A percentile compares a stretch with the other conserved stretches of the same genome.
These are phyloP conservation scores for Aspergillus glaucus DNA, from an alignment of 2,329 filamentous ascomycete genomes.

Conservation along the genomic window DNA sequence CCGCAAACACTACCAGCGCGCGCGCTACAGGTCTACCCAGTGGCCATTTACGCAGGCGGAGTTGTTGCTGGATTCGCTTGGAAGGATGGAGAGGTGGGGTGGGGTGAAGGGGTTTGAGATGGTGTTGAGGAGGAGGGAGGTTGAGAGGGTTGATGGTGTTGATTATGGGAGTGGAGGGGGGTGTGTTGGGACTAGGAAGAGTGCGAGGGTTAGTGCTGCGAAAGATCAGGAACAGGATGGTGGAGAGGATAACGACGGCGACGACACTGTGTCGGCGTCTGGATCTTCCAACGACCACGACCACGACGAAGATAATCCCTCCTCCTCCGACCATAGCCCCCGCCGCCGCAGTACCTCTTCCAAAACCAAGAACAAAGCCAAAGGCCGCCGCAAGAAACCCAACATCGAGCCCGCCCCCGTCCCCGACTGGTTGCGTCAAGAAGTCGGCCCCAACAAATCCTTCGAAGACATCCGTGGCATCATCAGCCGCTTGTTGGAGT, in stretches of 20 bases:
- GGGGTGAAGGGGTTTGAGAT: conserved; percentile 57
- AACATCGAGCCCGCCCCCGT: conserved; percentile 25
- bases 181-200: not conserved
- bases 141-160: conserved; percentile 4
- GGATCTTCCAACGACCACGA: not conserved
- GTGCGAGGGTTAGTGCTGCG: not conserved
- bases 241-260: not conserved
- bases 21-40: conserved; percentile 58
- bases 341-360: too few species aligned
- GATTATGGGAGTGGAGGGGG: not conserved
- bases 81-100: conserved; percentile 58
- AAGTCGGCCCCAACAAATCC: conserved; percentile 18
- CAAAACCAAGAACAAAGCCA: not conserved
- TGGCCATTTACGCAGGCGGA: conserved; percentile 58
- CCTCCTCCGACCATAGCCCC: not conserved
- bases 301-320: not conserved
- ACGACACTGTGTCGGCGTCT: not conserved
- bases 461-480: conserved; percentile 26
- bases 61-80: conserved; percentile 58
- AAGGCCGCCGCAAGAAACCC: conserved; percentile 14
- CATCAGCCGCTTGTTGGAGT: conserved; percentile 16
- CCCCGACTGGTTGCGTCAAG: conserved; percentile 25
- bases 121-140: conserved; percentile 58
- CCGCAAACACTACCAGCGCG: conserved; percentile 75
- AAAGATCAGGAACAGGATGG: not conserved